Evolutionary conservation across 306 rosid genomes (phyloP).

Genomic region (Rosa chinensis): DNA sequence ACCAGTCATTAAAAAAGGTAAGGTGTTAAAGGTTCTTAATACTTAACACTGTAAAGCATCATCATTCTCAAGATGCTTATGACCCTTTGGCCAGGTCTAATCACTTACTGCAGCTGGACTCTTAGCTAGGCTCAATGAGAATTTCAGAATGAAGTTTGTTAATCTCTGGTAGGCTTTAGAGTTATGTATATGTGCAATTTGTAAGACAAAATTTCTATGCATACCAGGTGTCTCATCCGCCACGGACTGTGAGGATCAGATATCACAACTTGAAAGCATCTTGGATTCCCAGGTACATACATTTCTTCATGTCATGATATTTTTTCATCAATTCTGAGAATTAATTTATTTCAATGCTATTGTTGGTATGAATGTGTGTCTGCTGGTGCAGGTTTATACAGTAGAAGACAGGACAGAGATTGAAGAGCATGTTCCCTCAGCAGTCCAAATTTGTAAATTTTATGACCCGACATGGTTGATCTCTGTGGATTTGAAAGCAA

Average conservation of each 20-base stretch:
- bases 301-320: not conserved
- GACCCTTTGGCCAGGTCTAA: not conserved
- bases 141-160: not conserved
- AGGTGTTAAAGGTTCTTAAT: not conserved
- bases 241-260: conserved; percentile 63
- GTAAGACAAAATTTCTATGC: not conserved
- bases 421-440: conserved; percentile 55
- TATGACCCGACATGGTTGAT: conserved; percentile 47
- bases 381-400: conserved; percentile 52
- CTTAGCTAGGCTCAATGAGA: not conserved
- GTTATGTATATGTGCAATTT: not conserved
- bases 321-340: conserved; percentile 2
- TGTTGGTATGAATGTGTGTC: not conserved
- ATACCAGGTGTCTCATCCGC: conserved; percentile 65
- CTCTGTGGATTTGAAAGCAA: conserved; percentile 54
- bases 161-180: not conserved
- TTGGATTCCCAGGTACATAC: conserved; percentile 69
- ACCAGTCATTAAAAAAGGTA: conserved; percentile 80
- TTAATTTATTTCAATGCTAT: not conserved
- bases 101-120: not conserved
- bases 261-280: conserved; percentile 66
- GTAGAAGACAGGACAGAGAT: conserved; percentile 72
- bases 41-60: not conserved
- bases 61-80: too few species aligned
- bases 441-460: conserved; percentile 51